Evolutionary conservation across 73 alveolate species (phyloP).

Genomic region (Paramecium biaurelia): DNA sequence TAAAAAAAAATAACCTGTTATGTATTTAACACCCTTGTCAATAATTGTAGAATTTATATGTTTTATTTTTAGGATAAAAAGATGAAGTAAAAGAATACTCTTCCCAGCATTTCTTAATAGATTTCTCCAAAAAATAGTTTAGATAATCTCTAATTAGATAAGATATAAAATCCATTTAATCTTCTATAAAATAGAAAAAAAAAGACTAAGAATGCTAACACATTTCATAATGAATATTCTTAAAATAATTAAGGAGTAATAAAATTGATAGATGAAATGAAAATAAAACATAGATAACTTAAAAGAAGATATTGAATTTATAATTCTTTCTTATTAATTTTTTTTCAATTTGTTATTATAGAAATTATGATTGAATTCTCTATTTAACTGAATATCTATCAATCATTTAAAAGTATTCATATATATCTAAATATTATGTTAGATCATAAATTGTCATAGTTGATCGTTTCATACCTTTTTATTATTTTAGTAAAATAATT

Average conservation of each 20-base stretch:
- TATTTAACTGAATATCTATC: not conserved
- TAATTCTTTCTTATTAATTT: not conserved
- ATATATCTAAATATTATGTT: too few relatives aligned
- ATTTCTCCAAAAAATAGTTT: not conserved
- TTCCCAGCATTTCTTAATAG: not conserved
- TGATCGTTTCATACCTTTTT: too few relatives aligned
- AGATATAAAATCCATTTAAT: not conserved
- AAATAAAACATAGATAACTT: not conserved
- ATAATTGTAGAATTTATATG: not conserved
- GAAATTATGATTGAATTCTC: not conserved
- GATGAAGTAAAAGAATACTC: not conserved
- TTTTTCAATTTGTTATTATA: not conserved
- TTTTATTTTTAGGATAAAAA: not conserved
- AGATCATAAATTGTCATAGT: too few relatives aligned
- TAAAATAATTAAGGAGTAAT: not conserved
- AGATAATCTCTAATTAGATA: not conserved
- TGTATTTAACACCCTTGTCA: not conserved
- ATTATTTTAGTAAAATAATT: too few relatives aligned
- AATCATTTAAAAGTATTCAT: not conserved
- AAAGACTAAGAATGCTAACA: not conserved
- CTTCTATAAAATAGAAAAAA: not conserved
- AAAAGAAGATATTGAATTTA: not conserved
- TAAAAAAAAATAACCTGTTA: not conserved
- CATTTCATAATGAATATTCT: slow-evolving; percentile 1
- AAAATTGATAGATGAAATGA: not conserved